These are phyloP conservation scores for Penicillium sp. DNA, from an alignment of 2,329 filamentous ascomycete species.

Conservation along the genomic window DNA sequence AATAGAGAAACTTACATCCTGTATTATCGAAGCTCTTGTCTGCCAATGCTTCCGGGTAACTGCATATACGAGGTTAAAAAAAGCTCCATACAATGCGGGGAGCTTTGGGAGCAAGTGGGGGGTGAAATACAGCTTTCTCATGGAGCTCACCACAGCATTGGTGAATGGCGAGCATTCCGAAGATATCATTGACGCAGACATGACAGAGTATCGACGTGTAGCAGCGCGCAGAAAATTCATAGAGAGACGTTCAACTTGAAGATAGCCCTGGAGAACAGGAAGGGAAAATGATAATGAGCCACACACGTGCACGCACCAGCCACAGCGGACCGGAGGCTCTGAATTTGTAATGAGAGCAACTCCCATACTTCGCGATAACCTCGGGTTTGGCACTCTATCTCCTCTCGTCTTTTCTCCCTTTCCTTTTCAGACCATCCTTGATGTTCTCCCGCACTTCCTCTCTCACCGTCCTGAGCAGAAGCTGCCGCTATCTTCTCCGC, in stretches of 20 bases:
- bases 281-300: neutral
- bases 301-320: conserved; percentile 20
- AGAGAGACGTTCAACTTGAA: neutral
- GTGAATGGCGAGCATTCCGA: conserved; percentile 52
- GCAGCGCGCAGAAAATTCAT: conserved; percentile 21
- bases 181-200: conserved; percentile 24
- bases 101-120: conserved; percentile 2
- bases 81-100: conserved; percentile 8
- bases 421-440: conserved; percentile 18
- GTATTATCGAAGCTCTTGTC: conserved; percentile 94
- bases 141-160: conserved; percentile 62
- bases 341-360: conserved; percentile 19
- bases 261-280: neutral
- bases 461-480: conserved; percentile 30
- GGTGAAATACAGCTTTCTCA: conserved; percentile 64
- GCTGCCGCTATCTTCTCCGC: conserved; percentile 33
- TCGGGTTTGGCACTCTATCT: conserved; percentile 6
- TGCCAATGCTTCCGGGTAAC: conserved; percentile 80
- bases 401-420: neutral
- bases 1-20: conserved; percentile 47
- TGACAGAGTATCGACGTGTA: conserved; percentile 24
- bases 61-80: conserved; percentile 30
- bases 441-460: conserved; percentile 34
- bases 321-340: conserved; percentile 12
- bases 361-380: conserved; percentile 11